These are phyloP conservation scores for Colletotrichum sp. DNA, from an alignment of 2,329 filamentous ascomycete genomes.

Conservation along the genomic window DNA sequence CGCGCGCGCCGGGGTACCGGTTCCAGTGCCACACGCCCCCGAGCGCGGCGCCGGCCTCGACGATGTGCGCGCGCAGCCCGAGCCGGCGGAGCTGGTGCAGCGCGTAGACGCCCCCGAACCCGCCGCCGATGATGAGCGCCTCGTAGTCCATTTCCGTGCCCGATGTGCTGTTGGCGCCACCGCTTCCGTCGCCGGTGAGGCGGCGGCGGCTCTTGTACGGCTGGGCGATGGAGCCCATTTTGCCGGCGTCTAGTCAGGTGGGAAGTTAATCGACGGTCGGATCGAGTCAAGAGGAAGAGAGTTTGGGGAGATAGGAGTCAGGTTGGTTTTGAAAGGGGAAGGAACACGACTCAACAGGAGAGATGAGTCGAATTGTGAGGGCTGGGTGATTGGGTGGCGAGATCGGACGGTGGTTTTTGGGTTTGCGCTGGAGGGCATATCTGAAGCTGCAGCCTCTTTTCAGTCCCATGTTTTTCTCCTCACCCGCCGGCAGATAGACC, in stretches of 20 bases:
- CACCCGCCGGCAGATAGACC: neutral
- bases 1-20: constrained; percentile 45
- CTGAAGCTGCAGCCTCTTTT: neutral
- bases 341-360: neutral
- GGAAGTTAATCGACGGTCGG: neutral
- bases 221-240: neutral
- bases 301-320: neutral
- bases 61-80: constrained; percentile 38
- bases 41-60: constrained; percentile 40
- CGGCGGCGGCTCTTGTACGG: neutral
- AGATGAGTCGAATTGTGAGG: neutral
- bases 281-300: neutral
- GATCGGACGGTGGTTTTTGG: neutral
- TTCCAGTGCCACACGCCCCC: constrained; percentile 52
- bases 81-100: constrained; percentile 40
- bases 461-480: neutral
- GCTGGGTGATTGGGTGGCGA: neutral
- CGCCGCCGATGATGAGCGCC: constrained; percentile 28
- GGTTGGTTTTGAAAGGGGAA: neutral
- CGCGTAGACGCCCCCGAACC: constrained; percentile 27
- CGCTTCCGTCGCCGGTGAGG: neutral
- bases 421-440: neutral
- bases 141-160: constrained; percentile 15
- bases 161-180: neutral
- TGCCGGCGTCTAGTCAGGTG: neutral